Evolutionary conservation across 2,329 filamentous ascomycete genomes (phyloP).

Genomic region (Elsinoe perseae): DNA sequence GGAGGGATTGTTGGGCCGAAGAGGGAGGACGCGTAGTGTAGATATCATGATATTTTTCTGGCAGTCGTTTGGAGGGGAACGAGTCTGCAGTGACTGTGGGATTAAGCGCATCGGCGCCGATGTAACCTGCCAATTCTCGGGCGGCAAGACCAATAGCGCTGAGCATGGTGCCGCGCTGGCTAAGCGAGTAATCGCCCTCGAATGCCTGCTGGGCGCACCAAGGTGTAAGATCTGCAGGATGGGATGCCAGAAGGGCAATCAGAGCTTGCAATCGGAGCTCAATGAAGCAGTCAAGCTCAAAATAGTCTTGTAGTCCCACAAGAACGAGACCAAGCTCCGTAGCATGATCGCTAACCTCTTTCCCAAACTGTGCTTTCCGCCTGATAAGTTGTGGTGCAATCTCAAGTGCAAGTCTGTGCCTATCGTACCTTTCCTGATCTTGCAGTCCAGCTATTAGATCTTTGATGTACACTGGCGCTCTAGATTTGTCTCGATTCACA

Average conservation of each 20-base stretch:
- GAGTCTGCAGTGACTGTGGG: constrained; percentile 26
- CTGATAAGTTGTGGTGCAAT: constrained; percentile 75
- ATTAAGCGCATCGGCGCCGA: constrained; percentile 45
- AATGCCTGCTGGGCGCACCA: constrained; percentile 85
- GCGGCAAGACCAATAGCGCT: constrained; percentile 74
- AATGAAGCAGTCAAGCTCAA: constrained; percentile 69
- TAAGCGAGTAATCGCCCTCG: constrained; percentile 81
- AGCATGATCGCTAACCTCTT: constrained; percentile 75
- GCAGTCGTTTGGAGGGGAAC: constrained; percentile 77
- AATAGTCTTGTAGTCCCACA: constrained; percentile 76
- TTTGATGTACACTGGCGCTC: constrained; percentile 81
- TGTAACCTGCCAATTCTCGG: constrained; percentile 74
- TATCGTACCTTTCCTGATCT: constrained; percentile 76
- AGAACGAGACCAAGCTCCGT: constrained; percentile 72
- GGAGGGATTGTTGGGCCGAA: background rate
- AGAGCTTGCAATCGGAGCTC: constrained; percentile 70
- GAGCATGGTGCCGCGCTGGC: constrained; percentile 74
- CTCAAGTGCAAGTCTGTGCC: constrained; percentile 68
- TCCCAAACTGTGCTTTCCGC: constrained; percentile 79
- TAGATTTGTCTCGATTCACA: constrained; percentile 72
- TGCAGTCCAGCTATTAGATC: constrained; percentile 72
- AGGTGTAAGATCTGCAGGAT: constrained; percentile 68
- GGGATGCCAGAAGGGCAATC: constrained; percentile 69
- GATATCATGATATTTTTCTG: constrained; percentile 62
- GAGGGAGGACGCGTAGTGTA: constrained; percentile 46